Evolutionary conservation across 2,329 filamentous ascomycete species (phyloP), one percentile per base, ranked within the genome.

Genomic region (Curvularia sp.): DNA sequence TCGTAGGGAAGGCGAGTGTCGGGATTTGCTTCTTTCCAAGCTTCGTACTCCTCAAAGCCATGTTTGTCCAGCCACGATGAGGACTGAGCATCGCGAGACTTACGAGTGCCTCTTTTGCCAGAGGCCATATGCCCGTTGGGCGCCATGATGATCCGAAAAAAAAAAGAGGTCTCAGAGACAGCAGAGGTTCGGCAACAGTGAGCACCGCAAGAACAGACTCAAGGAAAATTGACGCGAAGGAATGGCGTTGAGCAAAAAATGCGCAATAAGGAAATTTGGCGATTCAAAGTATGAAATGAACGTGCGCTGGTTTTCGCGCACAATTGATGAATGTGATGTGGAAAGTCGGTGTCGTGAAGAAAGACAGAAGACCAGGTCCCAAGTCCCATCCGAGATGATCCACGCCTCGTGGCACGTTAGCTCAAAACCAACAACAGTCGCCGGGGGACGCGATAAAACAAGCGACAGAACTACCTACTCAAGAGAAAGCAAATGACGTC

Each of bases 351-450:
- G 61, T 66, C 68, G 69, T 70, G 68, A 71, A 69, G 67, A 42
- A 42, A 70, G 68, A 69, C 64, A 67, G 66, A 73, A 66, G 49
- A 64, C 63, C 68, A 67, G 63, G 65, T 64, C 63, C 68, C 63
- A 75, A 74, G 68, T 73, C 66, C 39, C 60, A 60, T 66, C 64
- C 69, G 55, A 72, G 60, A 61, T 66, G 68, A 74, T 72, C 69
- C 68, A 72, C 67, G 68, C 65, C 69, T 74, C 63, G 73, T 73
- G 68, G 65, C 70, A 74, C 70, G 64, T 74, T 71, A 72, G 69
- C 63, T 60, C 50, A 56, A 52, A 53, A 59, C 49, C 36, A 59
- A 55, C 55, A 63, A 61, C 59, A 15, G 21, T 42, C 39, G 54
- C 50, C 59, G 41, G 53, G 54, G 57, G 48, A 42, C 65, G 55